Evolutionary conservation across 495 filamentous ascomycete species (phyloP), one percentile per base, ranked within the genome.

Genomic region (Penicillium flavigenum): DNA sequence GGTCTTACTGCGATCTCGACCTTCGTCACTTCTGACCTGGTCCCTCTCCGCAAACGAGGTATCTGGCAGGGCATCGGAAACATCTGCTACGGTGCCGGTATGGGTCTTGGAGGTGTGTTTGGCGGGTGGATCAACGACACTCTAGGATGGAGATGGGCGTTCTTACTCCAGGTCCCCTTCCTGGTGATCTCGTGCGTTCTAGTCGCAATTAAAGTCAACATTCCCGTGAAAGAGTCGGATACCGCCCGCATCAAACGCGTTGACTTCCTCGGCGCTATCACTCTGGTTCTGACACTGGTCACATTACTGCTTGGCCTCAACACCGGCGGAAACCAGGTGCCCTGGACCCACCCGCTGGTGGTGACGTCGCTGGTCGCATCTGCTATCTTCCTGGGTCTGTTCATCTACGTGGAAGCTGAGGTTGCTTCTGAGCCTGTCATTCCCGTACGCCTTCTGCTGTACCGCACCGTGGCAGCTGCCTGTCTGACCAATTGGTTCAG

Each of bases 1-100:
- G 91, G 92, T 12, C 65, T 96, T 43, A 88, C 83, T 63, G 85
- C 88, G 2, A 95, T 96, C 57, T 83, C 83, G 9, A 91, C 90
- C 1, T 93, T 97, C 63, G 76, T 96, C 26, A 87, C 76, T 9
- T 88, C 86, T 1, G 92, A 97, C 69, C 69, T 97, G 44, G 81
- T 97, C 17, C 93, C 93, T 16, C 74, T 96, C 34, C 81, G 92
- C 22, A 86, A 85, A 59, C 81, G 92, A 60, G 92, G 92, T 0
- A 70, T 96, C 14, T 88, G 90, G 70, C 92, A 96, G 69, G 93
- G 93, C 0, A 74, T 96, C 41, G 88, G 89, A 0, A 96, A 96
- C 72, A 82, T 96, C 57, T 54, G 91, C 88, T 54, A 86, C 82
- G 58, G 91, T 79, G 70, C 70, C 86, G 41, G 93, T 82, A 54